These are phyloP conservation scores for Candida glucosophila DNA, from an alignment of 1,139 yeast species.

Conservation along the genomic window DNA sequence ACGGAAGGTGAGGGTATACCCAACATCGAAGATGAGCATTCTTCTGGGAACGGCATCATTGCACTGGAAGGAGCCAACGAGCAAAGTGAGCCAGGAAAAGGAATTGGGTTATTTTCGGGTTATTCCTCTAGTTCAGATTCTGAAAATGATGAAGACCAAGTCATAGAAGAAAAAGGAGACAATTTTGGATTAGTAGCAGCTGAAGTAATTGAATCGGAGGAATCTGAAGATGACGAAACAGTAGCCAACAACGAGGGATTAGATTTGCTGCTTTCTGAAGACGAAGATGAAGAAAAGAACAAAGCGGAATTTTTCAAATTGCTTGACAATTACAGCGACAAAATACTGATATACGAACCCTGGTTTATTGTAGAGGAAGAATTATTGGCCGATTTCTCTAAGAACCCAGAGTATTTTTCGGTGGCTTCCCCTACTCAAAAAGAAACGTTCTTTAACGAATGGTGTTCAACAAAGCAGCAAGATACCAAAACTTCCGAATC, in stretches of 20 bases:
- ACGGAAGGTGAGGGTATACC: constrained; percentile 1
- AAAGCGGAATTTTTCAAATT: constrained; percentile 14
- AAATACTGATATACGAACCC: constrained; percentile 26
- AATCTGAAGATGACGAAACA: neutral
- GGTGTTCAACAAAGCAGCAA: constrained; percentile 16
- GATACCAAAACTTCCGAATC: neutral
- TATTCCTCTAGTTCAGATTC: neutral
- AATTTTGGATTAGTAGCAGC: neutral
- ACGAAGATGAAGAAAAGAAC: constrained; percentile 4
- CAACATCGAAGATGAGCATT: constrained; percentile 2
- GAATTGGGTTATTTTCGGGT: neutral
- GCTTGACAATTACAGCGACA: constrained; percentile 14
- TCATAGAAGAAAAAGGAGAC: neutral
- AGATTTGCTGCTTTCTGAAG: constrained; percentile 14
- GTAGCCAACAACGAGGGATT: constrained; percentile 7
- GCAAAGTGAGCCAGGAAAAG: neutral
- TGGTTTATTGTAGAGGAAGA: constrained; percentile 36
- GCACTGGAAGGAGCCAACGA: neutral
- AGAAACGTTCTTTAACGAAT: constrained; percentile 21
- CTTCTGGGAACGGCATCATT: neutral
- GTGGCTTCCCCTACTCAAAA: constrained; percentile 12
- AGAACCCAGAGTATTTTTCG: constrained; percentile 22
- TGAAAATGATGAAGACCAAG: neutral
- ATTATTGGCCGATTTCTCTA: constrained; percentile 19
- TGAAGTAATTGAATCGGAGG: neutral